Base-by-base conservation (phyloP, 805 yeast genomes). In the Barnettozyma californica region DNA sequence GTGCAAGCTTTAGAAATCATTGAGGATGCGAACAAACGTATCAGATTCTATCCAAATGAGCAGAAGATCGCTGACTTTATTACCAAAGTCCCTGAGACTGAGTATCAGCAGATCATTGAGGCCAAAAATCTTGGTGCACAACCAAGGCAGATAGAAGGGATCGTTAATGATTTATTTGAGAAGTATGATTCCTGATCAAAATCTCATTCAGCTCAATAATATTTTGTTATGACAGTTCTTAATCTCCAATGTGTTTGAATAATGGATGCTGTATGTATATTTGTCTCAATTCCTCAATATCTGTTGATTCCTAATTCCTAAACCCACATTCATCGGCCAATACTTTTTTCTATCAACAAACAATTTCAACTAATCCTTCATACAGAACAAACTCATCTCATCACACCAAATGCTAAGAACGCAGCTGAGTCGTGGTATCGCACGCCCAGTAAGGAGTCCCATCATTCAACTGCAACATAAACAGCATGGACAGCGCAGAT, bases 41-140 rank as follows among this genome's bases (percentile, higher is more conserved):
- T 40, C 33, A 25, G 43, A 27, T 40, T 40, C 43, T 40, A 40
- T 19, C 43, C 34, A 26, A n/a, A 40, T 20, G 43, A 40, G 21
- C 4, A 25, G 14, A 40, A 26, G 31, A n/a, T 40, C 5, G 33
- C 20, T 19, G 34, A 40, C 6, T 26, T 40, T n/a, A 16, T 40
- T 10, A n/a, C 20, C 19, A 39, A n/a, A 25, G 34, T 40, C 20
- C 43, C 43, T 40, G 23, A 26, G 33, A 16, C 20, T 25, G 43
- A 40, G 33, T 40, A 40, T 20, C 26, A 16, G 10, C 31, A 26
- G 20, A 26, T 40, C 20, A 16, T 40, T 20, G 21, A 11, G 11
- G 43, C 43, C 9, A 25, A 40, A 16, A 2, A 27, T 7, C 33
- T 14, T 4, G 43, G 34, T 16, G 43, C 43, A 13, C 33, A 40